Conservation (phyloP, 805 yeast genomes). For the Schwanniomyces polymorphus region DNA sequence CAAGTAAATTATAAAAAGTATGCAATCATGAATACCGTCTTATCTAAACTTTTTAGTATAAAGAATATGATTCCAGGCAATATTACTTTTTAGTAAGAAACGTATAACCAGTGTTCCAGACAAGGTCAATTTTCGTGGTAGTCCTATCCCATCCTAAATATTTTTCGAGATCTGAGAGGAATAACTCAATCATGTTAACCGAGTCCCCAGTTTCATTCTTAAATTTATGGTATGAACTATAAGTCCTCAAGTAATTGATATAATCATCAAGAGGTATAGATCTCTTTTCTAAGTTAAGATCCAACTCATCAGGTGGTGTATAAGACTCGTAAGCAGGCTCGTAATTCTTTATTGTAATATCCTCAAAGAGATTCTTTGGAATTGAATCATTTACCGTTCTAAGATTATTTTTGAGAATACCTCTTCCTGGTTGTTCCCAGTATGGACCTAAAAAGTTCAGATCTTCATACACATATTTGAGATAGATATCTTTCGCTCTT, state of each 20-base stretch:
- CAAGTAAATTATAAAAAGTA: no score
- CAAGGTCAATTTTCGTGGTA: conserved; percentile 40
- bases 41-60: no score
- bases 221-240: conserved; percentile 69
- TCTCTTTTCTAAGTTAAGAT: conserved; percentile 33
- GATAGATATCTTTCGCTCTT: conserved; percentile 27
- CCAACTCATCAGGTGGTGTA: conserved; percentile 12
- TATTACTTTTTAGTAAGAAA: conserved; percentile 43
- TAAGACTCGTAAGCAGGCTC: conserved; percentile 14
- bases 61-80: no score
- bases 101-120: conserved; percentile 54
- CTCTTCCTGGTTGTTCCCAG: conserved; percentile 88
- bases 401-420: conserved; percentile 46
- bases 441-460: conserved; percentile 56
- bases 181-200: conserved; percentile 33
- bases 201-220: conserved; percentile 32
- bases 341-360: conserved; percentile 30
- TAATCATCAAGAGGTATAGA: conserved; percentile 46
- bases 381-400: conserved; percentile 40
- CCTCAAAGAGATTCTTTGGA: conserved; percentile 42
- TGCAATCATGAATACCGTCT: no score
- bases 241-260: conserved; percentile 59
- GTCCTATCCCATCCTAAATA: conserved; percentile 47
- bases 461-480: conserved; percentile 41
- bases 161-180: conserved; percentile 33